Evolutionary conservation across 2,329 filamentous ascomycete genomes (phyloP), one percentile per base, ranked within the genome.

Genomic region (Monosporascus cannonballus): DNA sequence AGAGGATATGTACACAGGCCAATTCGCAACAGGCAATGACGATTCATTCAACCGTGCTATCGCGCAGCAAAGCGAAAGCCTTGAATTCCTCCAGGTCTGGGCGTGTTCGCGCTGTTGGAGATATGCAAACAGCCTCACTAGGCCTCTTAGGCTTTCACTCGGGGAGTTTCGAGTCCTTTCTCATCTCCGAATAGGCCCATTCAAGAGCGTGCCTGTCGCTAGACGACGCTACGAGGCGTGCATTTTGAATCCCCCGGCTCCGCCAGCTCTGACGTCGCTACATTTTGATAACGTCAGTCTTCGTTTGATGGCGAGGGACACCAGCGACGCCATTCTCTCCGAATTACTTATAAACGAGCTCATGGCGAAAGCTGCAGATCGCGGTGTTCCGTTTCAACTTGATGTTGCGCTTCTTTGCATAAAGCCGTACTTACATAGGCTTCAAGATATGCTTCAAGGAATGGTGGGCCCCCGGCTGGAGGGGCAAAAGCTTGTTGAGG

Each of bases 21-120:
- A 22, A 4, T 55, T 51, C 27, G 55, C 56, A 5, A 37, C 51
- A 17, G 37, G 52, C 5, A 44, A 55, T 44, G 30, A 22, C 8
- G 47, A 49, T 18, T 18, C 34, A 25, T 51, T 59, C 42, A 59
- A 59, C 50, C 38, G 42, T 6, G 56, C 56, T 30, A 52, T 59
- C 49, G 18, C 51, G 5, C 56, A 59, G 36, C 56, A 57, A 18
- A 39, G 51, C 15, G 15, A n/a, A 6, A 59, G 48, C 22, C 51
- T 59, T 5, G 41, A 55, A 24, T 44, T 47, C 36, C 56, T 59
- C 22, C 30, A 48, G 5, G 48, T 59, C 48, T 24, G 51, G 47
- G 15, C 48, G 30, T 9, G 25, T 22, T 15, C 34, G 20, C 24
- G 22, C 6, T 37, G 17, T 36, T 14, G 18, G 22, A 9, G 47